Evolutionary conservation across 176 grass and related monocot genomes (phyloP), one percentile per base, ranked within the genome.

Genomic region (Olyra latifolia): DNA sequence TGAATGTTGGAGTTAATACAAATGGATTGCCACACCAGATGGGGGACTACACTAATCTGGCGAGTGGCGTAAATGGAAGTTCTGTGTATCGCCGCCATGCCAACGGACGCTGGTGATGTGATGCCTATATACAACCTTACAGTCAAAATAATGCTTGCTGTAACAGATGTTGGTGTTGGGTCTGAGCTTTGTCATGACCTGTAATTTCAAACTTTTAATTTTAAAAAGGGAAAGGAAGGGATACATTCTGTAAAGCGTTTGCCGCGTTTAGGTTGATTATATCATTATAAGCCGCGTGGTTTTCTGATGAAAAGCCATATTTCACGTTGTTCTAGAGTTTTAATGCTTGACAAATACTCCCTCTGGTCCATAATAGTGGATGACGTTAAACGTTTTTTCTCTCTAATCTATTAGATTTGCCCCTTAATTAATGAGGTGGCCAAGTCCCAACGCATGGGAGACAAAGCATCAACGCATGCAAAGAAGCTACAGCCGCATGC

Each of bases 71-170:
- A 20, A 91, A 65, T 22, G 85, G 78, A 59, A 85, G 52, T 12
- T 89, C 87, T 1, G 44, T 71, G 71, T 89, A 84, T 55, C 88
- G 78, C 29, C 88, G 83, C 29, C 83, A 86, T 56, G 78, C 88
- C 30, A 89, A 89, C 1, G 88, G 88, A 0, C 88, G 72, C 65
- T 89, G 88, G 88, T 89, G 52, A 85, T 57, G 77, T 15, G 45
- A 27, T 60, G 61, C 76, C 45, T 82, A 72, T 89, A 77, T 82
- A 82, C 88, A 86, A 29, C 82, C 71, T 67, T 72, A 76, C 74
- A 69, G 58, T 49, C 4, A 10, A 69, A 89, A 86, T 89, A 89
- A 89, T 89, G 66, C 72, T 82, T 86, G 87, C 57, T 89, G 82
- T 85, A 82, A 72, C 72, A 66, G 66, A 89, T 85, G 80, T 42